Base-by-base conservation (phyloP, 73 alveolate genomes). In the Paramecium tetraurelia region DNA sequence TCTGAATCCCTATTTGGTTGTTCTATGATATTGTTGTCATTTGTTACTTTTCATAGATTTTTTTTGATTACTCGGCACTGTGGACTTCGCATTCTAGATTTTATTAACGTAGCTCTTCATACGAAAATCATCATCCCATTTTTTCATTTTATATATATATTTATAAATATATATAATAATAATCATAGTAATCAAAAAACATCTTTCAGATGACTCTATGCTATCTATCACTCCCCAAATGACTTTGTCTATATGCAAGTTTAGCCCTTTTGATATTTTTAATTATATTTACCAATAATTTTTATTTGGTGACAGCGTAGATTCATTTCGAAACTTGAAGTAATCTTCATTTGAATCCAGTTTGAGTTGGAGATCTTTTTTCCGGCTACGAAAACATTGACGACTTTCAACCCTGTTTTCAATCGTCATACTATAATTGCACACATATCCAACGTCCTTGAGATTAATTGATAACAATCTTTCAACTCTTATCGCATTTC, bases 91-190 rank as follows among this genome's bases (percentile, higher is more conserved):
- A 80, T 80, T 80, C 57, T 31, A 20, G 1, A 80, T 80, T 43
- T 46, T 46, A 24, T 41, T 80, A 6, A 44, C 90, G 24, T 80
- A 80, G 4, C 57, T 80, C 75, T 48, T 80, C 72, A 44, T 31
- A 1, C 75, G 70, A 7, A 3, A 44, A 22, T 80, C 70, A 41
- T 80, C 90, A 80, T 80, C 90, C 90, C 90, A 80, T 46, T 80
- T 80, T 80, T 48, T 80, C 90, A 80, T 80, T 48, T 27, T 63
- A 63, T 31, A 63, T 31, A 59, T 29, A 63, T 27, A 33, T 11
- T 63, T 63, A 63, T 63, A 63, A 63, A 31, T 33, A 63, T 31
- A 63, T 63, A 31, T 33, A 31, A 63, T 63, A 53, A 18, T n/a
- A 53, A 53, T 33, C 69, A 53, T 53, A 16, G 69, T 53, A 53